Evolutionary conservation across 2,329 filamentous ascomycete genomes (phyloP), one percentile per base, ranked within the genome.

Genomic region (Pyricularia sp.): DNA sequence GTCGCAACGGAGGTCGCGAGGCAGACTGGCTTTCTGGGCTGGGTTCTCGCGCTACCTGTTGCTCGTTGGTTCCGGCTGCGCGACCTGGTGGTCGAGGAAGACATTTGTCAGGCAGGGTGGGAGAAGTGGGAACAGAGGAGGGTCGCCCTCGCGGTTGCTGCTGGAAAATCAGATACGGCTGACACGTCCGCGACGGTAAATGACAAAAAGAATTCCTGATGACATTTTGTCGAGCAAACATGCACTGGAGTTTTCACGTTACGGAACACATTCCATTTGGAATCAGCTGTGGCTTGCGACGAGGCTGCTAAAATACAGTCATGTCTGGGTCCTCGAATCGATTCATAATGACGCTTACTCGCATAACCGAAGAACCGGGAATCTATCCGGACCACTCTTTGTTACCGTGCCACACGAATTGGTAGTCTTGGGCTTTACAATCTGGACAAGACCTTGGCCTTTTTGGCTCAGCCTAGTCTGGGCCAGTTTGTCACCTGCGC

Each of bases 71-170:
- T 95, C 65, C 85, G 94, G 70, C 81, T 97, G 65, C 85, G 95
- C 70, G 95, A 99, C 78, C 80, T 99, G 71, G 88, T 96, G 14
- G 84, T 96, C 7, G 90, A 91, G 77, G 94, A 98, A 79, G 94
- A 98, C 79, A 80, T 97, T 73, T 90, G 90, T 42, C 93, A 97
- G 81, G 90, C 93, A 61, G 95, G 95, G 2, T 99, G 94, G 94
- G 92, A 94, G 79, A 90, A 92, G 77, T 98, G 94, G 93, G 90
- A 94, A 78, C 82, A 83, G 66, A 80, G 75, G 73, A 82, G 81
- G 73, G 78, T 31, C 31, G 64, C 36, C 31, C 64, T 31, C 31
- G 64, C 64, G 25, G 59, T 59, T 30, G 25, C 36, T 36, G 33
- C 31, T 36, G 64, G 26, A 6, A 33, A 17, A 31, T 17, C 64